Evolutionary conservation across 2,329 filamentous ascomycete species (phyloP), one percentile per base, ranked within the genome.

Genomic region (Cytospora schulzeri): DNA sequence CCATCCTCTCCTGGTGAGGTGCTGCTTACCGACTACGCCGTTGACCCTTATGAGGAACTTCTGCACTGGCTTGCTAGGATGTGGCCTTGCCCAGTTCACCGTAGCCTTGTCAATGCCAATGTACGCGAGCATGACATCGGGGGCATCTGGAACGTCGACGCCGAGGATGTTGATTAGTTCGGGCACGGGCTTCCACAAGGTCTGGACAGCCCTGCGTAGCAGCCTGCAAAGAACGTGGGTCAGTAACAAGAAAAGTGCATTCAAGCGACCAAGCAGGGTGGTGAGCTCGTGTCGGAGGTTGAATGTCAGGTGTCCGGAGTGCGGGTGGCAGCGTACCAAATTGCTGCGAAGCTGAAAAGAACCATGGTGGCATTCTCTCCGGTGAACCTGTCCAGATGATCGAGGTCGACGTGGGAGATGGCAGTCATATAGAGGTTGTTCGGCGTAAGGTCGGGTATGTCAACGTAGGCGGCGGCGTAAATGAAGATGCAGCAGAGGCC

Each of bases 41-140:
- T 99, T 98, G 69, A 99, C 89, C 75, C 96, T 92, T 60, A 99
- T 92, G 54, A 94, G 85, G 74, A 96, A 95, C 78, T 93, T 96
- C 60, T 92, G 85, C 61, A 96, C 91, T 3, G 91, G 84, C 48
- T 85, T 83, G 67, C 84, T 86, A 52, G 79, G 76, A 3, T 82
- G 85, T 0, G 91, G 89, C 66, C 89, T 86, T 67, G 93, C 92
- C 95, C 95, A 99, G 76, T 93, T 93, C 52, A 99, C 83, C 33
- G 93, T 91, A 35, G 96, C 91, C 63, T 93, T 91, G 75, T 96
- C 91, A 31, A 91, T 85, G 70, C 90, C 91, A 71, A 99, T 95
- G 68, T 91, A 92, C 62, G 94, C 92, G 38, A 99, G 86, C 60
- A 93, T 96, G 50, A 98, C 91, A 74, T 93, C 88, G 60, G 95